Base-by-base conservation (phyloP, 345 rosid genomes). In the Salix suchowensis region DNA sequence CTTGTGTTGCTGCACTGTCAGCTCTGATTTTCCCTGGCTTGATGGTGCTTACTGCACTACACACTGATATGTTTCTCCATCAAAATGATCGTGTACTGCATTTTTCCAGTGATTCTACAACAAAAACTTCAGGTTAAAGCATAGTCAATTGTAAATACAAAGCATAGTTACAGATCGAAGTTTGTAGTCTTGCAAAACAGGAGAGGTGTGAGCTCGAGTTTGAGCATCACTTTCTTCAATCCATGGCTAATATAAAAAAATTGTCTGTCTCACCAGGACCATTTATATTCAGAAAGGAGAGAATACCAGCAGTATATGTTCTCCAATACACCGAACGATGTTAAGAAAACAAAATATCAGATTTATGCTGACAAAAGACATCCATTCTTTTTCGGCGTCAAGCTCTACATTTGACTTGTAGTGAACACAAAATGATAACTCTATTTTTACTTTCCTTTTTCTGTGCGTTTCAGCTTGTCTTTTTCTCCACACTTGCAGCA, bases 11-110 rank as follows among this genome's bases (percentile, higher is more conserved):
- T 24, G 80, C 85, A 5, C 40, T 86, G 39, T 91, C 96, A 1
- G 82, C 88, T 72, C 65, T 86, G 60, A 80, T 88, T 64, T 86
- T 88, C 80, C 80, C 89, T 1, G 77, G 87, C 71, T 73, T 91
- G 84, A 84, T 87, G 83, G 14, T 89, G 72, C 84, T 85, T 32
- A 88, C 90, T 21, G 85, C 83, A 78, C 69, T 83, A 55, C 84
- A 87, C 64, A 60, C 78, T 39, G 76, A 80, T 15, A 74, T 52
- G 71, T 78, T 87, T 58, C 75, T 75, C 46, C 55, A 21, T 10
- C 66, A 83, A 73, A 87, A 75, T 65, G 89, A 85, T 77, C 89
- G 82, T 23, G 65, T 69, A 5, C 24, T 82, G 6, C 7, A 50
- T 73, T 83, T 81, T 74, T 61, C 40, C 70, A 80, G 61, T 44